These are phyloP conservation scores for Deinandra increscens DNA, from an alignment of 129 eudicot species.

Conservation along the genomic window DNA sequence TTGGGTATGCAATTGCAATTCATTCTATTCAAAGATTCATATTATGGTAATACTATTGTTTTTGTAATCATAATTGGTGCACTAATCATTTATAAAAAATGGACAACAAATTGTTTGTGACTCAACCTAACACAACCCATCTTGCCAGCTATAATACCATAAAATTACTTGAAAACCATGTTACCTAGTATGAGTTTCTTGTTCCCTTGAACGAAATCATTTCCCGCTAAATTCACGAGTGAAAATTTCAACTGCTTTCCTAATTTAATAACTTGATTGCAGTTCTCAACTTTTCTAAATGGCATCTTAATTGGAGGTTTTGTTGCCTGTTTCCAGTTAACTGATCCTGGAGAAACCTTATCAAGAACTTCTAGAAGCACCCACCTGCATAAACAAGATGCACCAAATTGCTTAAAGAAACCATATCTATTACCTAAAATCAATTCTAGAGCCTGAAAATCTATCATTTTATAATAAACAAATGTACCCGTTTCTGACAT, in stretches of 20 bases:
- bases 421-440: neutral
- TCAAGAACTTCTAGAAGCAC: constrained; percentile 85
- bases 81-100: neutral
- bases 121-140: neutral
- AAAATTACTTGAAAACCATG: constrained; percentile 17
- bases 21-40: neutral
- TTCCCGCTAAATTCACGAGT: constrained; percentile 83
- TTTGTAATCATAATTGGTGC: neutral
- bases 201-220: constrained; percentile 95
- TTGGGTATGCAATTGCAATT: neutral
- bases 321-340: constrained; percentile 88
- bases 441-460: neutral
- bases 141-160: neutral
- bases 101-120: neutral
- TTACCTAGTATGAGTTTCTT: constrained; percentile 95
- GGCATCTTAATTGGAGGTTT: constrained; percentile 99
- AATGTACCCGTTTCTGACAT: constrained; percentile 81
- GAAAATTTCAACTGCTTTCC: constrained; percentile 87
- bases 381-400: constrained; percentile 59
- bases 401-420: constrained; percentile 1
- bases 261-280: constrained; percentile 85
- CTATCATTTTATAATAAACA: neutral
- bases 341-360: constrained; percentile 85
- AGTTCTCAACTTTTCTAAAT: constrained; percentile 94
- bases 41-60: neutral